These are phyloP conservation scores for Blastobotrys illinoisensis DNA, from an alignment of 1,139 yeast species.

Conservation along the genomic window DNA sequence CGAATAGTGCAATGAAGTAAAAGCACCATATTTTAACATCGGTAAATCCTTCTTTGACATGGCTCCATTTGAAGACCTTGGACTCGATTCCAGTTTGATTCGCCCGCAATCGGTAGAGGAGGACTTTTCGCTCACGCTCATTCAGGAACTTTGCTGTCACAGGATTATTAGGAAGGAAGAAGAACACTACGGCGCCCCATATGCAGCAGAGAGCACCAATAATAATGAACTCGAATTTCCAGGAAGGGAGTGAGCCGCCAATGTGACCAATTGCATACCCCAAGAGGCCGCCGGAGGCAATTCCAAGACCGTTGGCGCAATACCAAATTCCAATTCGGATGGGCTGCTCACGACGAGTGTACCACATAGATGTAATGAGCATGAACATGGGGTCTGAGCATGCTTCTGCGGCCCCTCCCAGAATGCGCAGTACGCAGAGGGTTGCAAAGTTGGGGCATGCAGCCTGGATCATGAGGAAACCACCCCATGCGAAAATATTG, in stretches of 20 bases:
- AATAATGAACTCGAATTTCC: slow-evolving; percentile 40
- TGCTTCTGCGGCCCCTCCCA: slow-evolving; percentile 53
- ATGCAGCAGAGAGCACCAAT: slow-evolving; percentile 29
- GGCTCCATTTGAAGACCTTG: slow-evolving; percentile 45
- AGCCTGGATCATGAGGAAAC: slow-evolving; percentile 42
- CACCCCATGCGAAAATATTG: slow-evolving; percentile 47
- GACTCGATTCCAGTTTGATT: slow-evolving; percentile 49
- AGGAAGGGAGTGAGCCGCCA: slow-evolving; percentile 18
- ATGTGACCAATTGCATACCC: slow-evolving; percentile 44
- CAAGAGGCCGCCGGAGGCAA: slow-evolving; percentile 33
- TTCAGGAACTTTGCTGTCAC: slow-evolving; percentile 47
- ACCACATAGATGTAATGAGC: slow-evolving; percentile 51
- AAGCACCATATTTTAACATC: slow-evolving; percentile 44
- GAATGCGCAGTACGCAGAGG: slow-evolving; percentile 43
- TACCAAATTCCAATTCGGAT: slow-evolving; percentile 34
- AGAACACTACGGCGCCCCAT: slow-evolving; percentile 44
- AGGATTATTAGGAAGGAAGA: slow-evolving; percentile 50
- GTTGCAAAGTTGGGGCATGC: slow-evolving; percentile 47
- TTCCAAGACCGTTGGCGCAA: slow-evolving; percentile 26
- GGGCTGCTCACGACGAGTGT: slow-evolving; percentile 46
- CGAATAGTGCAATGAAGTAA: slow-evolving; percentile 36
- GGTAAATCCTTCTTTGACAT: slow-evolving; percentile 40
- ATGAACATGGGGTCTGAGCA: slow-evolving; percentile 51
- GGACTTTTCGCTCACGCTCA: slow-evolving; percentile 46
- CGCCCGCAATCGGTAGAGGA: slow-evolving; percentile 45